These are phyloP conservation scores for Diaporthe ilicicola DNA, from an alignment of 2,329 filamentous ascomycete species.

Conservation along the genomic window DNA sequence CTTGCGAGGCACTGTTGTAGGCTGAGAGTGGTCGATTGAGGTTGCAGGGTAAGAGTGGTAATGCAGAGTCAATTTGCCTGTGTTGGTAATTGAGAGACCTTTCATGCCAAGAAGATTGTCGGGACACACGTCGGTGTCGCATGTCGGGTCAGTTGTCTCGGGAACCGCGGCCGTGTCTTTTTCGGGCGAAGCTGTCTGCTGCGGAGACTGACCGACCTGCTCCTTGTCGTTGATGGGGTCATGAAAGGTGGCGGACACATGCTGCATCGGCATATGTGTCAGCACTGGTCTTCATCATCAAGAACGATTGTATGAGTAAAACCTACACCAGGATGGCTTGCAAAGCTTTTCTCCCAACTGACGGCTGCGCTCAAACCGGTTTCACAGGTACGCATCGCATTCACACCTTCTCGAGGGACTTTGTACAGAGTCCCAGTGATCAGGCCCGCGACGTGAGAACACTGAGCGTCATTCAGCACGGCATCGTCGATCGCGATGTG, in stretches of 20 bases:
- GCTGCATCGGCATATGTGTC: background rate
- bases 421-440: slow-evolving; percentile 3
- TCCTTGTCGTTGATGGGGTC: fast-evolving
- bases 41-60: background rate
- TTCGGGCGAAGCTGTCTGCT: background rate
- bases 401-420: background rate
- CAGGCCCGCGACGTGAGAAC: slow-evolving; percentile 1
- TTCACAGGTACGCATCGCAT: background rate
- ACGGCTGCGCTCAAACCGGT: background rate
- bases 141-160: background rate
- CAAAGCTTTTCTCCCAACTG: background rate
- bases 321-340: slow-evolving; percentile 2
- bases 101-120: background rate
- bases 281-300: background rate
- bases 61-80: background rate
- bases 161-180: background rate
- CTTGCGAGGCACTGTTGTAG: background rate
- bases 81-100: background rate
- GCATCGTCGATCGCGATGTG: slow-evolving; percentile 9
- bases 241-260: background rate
- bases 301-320: fast-evolving
- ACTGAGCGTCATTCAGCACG: background rate
- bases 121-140: background rate
- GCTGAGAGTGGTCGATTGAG: background rate
- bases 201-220: background rate